Evolutionary conservation across 495 filamentous ascomycete genomes (phyloP), one percentile per base, ranked within the genome.

Genomic region (Podospora comata): DNA sequence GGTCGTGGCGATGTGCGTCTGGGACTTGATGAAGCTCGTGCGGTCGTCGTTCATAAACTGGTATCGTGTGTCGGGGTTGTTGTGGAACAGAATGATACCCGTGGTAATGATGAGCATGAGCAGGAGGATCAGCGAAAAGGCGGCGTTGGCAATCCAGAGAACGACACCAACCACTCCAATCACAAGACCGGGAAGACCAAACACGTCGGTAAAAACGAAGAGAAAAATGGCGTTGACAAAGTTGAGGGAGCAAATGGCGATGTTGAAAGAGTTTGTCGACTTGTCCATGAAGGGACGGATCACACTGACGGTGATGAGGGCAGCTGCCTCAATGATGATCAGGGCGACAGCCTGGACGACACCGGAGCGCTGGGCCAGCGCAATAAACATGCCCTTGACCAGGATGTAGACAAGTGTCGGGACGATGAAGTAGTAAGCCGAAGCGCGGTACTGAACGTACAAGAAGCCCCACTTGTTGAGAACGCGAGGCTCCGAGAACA

Each of bases 401-500:
- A 98, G 76, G 34, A 90, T 87, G 74, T 98, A 97, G 54, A 83
- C 73, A 53, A 99, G 84, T 54, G 91, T 76, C 0, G 94, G 94
- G 18, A 96, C 87, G 74, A 98, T 91, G 77, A 96, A 99, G 82
- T 96, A 99, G 83, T 99, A 99, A 6, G 93, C 92, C 1, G 94
- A 94, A 23, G 95, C 94, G 66, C 94, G 90, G 83, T 97, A 98
- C 77, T 97, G 95, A 66, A 99, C 92, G 76, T 99, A 99, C 32
- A 99, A 82, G 81, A 98, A 99, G 18, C 95, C 95, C 95, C 95
- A 97, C 81, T 97, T 96, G 87, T 99, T 97, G 67, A 99, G 81
- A 44, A 91, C 88, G 62, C 90, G 85, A 11, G 93, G 92, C 74
- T 99, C 95, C 7, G 95, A 97, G 83, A 96, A 99, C 53, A 99